Conservation (phyloP, 2,329 filamentous ascomycete species). For the Alternaria sp. region DNA sequence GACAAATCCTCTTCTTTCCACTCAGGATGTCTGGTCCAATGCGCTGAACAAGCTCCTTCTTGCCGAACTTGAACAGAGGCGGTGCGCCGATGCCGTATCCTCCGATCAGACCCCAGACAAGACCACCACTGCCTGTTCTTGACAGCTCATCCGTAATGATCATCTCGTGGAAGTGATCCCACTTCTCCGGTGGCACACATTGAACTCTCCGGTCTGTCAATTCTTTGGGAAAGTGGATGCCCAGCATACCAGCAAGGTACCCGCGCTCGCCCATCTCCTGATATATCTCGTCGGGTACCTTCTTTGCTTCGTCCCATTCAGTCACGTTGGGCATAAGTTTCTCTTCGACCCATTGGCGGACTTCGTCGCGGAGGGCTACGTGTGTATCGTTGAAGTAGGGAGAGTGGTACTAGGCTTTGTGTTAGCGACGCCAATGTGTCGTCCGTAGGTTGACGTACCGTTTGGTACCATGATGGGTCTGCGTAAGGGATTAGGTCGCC, state of each 20-base stretch:
- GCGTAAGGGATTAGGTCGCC: constrained; percentile 89
- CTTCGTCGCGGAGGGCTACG: constrained; percentile 86
- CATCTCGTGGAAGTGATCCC: constrained; percentile 99
- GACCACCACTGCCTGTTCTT: constrained; percentile 85
- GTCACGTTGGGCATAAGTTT: constrained; percentile 91
- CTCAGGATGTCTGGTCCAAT: constrained; percentile 87
- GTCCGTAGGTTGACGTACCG: constrained; percentile 64
- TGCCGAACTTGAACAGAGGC: constrained; percentile 90
- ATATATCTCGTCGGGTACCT: constrained; percentile 88
- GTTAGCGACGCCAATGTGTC: constrained; percentile 12
- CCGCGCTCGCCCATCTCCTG: constrained; percentile 83
- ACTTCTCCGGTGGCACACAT: constrained; percentile 84
- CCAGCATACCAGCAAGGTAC: constrained; percentile 77
- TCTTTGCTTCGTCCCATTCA: constrained; percentile 97
- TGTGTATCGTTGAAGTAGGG: constrained; percentile 97
- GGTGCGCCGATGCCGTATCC: constrained; percentile 95
- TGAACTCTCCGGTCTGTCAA: constrained; percentile 75
- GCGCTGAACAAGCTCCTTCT: constrained; percentile 82
- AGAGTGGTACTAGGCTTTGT: constrained; percentile 77
- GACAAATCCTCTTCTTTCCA: constrained; percentile 96
- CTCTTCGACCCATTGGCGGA: constrained; percentile 89
- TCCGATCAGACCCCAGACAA: constrained; percentile 96
- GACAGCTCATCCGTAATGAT: constrained; percentile 94
- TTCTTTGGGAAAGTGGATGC: constrained; percentile 71
- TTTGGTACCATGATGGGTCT: constrained; percentile 95